Evolutionary conservation across 106 monocot genomes (phyloP), one percentile per base, ranked within the genome.

Genomic region (Gastrodia elata): DNA sequence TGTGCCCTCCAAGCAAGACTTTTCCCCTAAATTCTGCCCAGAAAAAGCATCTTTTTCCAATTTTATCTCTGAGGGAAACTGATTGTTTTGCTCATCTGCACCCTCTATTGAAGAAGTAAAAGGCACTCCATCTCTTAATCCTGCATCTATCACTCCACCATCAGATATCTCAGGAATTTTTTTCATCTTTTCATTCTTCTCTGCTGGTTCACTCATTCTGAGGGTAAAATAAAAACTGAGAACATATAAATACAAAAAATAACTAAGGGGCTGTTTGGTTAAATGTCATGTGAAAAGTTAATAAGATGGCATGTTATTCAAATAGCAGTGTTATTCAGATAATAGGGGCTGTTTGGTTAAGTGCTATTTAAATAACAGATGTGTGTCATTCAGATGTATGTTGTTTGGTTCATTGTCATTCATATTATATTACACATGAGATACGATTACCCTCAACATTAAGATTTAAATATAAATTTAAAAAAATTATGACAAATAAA

Each of bases 201-300:
- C 69, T 39, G 41, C 10, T 40, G 25, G 24, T 15, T 69, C 69
- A 26, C 69, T 40, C 69, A 61, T 61, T 13, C 28, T 61, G 61
- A 28, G 30, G 10, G 8, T 61, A 61, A 24, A 3, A 61, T 32
- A n/a, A 52, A 52, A 52, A 52, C 22, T 22, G 22, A 52, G 6
- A 48, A 52, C 22, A 52, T 52, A 52, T 22, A 52, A 52, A 52
- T 52, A 52, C 18, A 52, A 52, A 18, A 52, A 52, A n/a, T 52
- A 52, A 52, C n/a, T n/a, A n/a, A n/a, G n/a, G n/a, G n/a, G n/a
- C n/a, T n/a, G n/a, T n/a, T n/a, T n/a, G n/a, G n/a, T n/a, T n/a
- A n/a, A n/a, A n/a, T n/a, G n/a, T n/a, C n/a, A n/a, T n/a, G n/a
- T n/a, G n/a, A n/a, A n/a, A n/a, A n/a, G n/a, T n/a, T n/a, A n/a